Conservation (phyloP, 2,329 filamentous ascomycete species). For the Fusarium torreyae region DNA sequence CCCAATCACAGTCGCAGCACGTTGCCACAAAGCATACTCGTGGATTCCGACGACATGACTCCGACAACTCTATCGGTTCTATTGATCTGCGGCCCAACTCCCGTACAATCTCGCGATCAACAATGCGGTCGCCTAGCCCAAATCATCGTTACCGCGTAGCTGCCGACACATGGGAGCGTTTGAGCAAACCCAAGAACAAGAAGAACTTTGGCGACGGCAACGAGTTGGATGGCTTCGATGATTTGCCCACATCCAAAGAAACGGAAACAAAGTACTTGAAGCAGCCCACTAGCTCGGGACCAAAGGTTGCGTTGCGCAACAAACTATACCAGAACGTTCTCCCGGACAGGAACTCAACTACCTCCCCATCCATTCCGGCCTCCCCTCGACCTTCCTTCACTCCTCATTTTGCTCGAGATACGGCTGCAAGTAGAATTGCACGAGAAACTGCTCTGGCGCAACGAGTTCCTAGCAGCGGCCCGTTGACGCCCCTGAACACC, state of each 20-base stretch:
- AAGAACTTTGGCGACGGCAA: slow-evolving; percentile 87
- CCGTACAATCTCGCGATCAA: slow-evolving; percentile 70
- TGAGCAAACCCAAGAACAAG: slow-evolving; percentile 76
- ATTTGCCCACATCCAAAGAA: slow-evolving; percentile 88
- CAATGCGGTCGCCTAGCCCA: slow-evolving; percentile 73
- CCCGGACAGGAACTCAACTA: slow-evolving; percentile 67
- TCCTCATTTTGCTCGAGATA: slow-evolving; percentile 76
- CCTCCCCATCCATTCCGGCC: slow-evolving; percentile 68
- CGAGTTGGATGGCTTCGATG: slow-evolving; percentile 94
- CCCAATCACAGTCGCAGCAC: slow-evolving; percentile 83
- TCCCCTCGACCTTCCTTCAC: slow-evolving; percentile 70
- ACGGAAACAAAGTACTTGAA: slow-evolving; percentile 88
- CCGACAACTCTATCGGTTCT: slow-evolving; percentile 75
- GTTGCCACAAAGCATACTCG: slow-evolving; percentile 79
- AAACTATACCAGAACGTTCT: slow-evolving; percentile 70
- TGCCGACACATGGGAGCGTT: slow-evolving; percentile 72
- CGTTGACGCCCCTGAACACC: slow-evolving; percentile 68
- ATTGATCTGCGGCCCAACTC: slow-evolving; percentile 72
- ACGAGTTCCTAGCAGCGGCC: slow-evolving; percentile 68
- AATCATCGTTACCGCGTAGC: slow-evolving; percentile 60
- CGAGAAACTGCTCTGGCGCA: slow-evolving; percentile 74
- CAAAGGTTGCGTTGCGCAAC: slow-evolving; percentile 73
- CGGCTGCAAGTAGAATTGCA: slow-evolving; percentile 75
- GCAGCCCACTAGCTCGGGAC: slow-evolving; percentile 79
- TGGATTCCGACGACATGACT: slow-evolving; percentile 84